phyloP scores from a whole-genome alignment of 352 stramenopile genomes.

The Pythium vanterpoolii region DNA sequence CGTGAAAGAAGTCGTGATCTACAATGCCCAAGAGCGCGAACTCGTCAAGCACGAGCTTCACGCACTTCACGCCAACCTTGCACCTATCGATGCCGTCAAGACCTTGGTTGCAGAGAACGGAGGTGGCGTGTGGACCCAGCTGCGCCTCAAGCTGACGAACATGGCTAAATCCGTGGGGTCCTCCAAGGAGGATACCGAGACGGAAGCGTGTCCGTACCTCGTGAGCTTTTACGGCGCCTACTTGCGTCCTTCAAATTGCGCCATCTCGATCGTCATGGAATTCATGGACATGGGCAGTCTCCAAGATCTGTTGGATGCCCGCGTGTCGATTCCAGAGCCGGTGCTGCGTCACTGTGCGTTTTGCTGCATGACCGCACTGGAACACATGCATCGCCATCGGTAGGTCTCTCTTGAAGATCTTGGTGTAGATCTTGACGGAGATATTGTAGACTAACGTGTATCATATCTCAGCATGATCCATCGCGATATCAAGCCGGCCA shows the following conservation, averaged over 20 bases:
- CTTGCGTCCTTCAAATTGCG: constrained; percentile 61
- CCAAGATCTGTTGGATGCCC: constrained; percentile 63
- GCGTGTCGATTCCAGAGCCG: constrained; percentile 44
- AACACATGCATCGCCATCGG: constrained; percentile 81
- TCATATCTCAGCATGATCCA: constrained; percentile 60
- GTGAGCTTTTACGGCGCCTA: constrained; percentile 91
- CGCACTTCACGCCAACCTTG: constrained; percentile 80
- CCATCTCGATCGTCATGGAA: constrained; percentile 89
- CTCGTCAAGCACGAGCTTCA: constrained; percentile 88
- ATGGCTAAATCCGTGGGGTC: not conserved
- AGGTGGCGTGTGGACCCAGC: constrained; percentile 10
- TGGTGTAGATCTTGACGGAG: not conserved
- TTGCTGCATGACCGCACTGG: constrained; percentile 76
- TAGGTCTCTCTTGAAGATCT: constrained; percentile 23
- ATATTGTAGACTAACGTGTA: not conserved
- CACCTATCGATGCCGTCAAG: constrained; percentile 38
- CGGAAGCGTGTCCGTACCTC: constrained; percentile 64
- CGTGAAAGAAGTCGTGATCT: constrained; percentile 83
- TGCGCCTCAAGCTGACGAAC: constrained; percentile 14
- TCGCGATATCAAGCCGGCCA: constrained; percentile 89
- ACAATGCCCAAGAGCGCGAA: constrained; percentile 72
- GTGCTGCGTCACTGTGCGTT: constrained; percentile 76
- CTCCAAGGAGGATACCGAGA: not conserved
- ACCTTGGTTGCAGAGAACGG: not conserved
- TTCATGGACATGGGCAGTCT: constrained; percentile 92